Evolutionary conservation across 2,329 filamentous ascomycete species (phyloP).

Genomic region (Cladosporium cucumerinum): DNA sequence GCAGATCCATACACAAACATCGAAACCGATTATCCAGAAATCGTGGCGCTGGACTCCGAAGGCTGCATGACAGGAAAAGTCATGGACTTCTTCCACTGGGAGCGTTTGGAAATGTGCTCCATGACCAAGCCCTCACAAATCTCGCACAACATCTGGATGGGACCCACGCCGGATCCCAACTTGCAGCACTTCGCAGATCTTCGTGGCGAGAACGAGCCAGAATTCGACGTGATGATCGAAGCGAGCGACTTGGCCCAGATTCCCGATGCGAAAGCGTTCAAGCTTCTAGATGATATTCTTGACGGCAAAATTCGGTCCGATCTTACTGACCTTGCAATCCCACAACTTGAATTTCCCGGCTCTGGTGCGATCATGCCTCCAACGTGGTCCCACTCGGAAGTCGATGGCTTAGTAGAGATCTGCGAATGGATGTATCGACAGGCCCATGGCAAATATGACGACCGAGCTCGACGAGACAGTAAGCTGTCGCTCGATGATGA

Average conservation of each 20-base stretch:
- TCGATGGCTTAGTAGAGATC: slow-evolving; percentile 78
- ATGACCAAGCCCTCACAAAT: slow-evolving; percentile 93
- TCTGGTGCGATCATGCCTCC: slow-evolving; percentile 89
- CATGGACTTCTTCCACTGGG: slow-evolving; percentile 85
- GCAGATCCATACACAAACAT: slow-evolving; percentile 65
- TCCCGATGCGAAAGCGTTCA: slow-evolving; percentile 64
- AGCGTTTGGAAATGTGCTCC: slow-evolving; percentile 84
- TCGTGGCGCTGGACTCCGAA: slow-evolving; percentile 71
- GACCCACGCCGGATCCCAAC: slow-evolving; percentile 71
- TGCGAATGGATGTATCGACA: slow-evolving; percentile 88
- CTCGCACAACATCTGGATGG: slow-evolving; percentile 83
- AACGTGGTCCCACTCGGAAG: slow-evolving; percentile 76
- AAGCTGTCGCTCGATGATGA: slow-evolving; percentile 38
- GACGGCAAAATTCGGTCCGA: slow-evolving; percentile 19
- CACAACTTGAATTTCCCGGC: slow-evolving; percentile 78
- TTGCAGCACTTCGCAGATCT: slow-evolving; percentile 19
- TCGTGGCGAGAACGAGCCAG: slow-evolving; percentile 50
- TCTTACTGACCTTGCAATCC: slow-evolving; percentile 46
- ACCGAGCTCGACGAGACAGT: slow-evolving; percentile 40
- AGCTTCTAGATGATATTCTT: slow-evolving; percentile 58
- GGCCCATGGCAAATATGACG: slow-evolving; percentile 51
- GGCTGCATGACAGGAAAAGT: slow-evolving; percentile 73
- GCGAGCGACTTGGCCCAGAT: slow-evolving; percentile 80
- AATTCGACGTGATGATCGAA: slow-evolving; percentile 75
- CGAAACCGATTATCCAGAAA: slow-evolving; percentile 63